Conservation (phyloP, 192 early-diverging fungal species). For the Backusella morwellensis region DNA sequence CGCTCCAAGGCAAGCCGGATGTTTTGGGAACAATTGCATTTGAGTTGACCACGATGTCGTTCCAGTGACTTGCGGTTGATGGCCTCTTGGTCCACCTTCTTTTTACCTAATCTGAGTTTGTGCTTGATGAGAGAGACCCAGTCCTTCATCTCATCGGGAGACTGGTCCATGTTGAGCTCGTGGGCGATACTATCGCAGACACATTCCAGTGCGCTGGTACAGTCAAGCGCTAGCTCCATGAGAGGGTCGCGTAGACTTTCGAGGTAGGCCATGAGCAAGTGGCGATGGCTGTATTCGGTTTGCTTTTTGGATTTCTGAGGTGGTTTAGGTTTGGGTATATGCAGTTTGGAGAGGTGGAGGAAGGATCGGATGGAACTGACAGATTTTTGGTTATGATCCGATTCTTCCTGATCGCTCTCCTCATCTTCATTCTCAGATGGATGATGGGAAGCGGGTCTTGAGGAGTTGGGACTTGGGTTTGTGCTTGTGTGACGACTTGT, state of each 20-base stretch:
- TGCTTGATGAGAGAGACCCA: constrained; percentile 22
- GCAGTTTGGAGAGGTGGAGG: background rate
- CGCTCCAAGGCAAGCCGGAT: constrained; percentile 10
- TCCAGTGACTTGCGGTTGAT: background rate
- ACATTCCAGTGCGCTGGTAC: constrained; percentile 25
- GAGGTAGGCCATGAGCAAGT: constrained; percentile 49
- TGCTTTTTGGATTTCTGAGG: constrained; percentile 41
- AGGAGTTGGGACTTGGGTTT: background rate
- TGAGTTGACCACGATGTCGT: background rate
- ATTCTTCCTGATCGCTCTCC: background rate
- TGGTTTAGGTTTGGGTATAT: constrained; percentile 12
- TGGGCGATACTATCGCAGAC: constrained; percentile 14
- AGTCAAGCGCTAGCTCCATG: constrained; percentile 40
- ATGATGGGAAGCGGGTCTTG: background rate
- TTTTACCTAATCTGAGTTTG: constrained; percentile 7
- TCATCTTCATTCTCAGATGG: background rate
- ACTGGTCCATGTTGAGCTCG: constrained; percentile 25
- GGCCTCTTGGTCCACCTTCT: background rate
- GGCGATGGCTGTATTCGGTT: constrained; percentile 41
- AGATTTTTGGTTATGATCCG: constrained; percentile 30
- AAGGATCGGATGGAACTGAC: constrained; percentile 24
- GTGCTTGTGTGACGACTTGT: background rate
- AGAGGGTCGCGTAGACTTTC: constrained; percentile 49
- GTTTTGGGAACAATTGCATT: constrained; percentile 19
- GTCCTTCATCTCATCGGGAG: constrained; percentile 7